These are phyloP conservation scores for Polytolypa hystricis DNA, from an alignment of 2,329 filamentous ascomycete genomes.

Conservation along the genomic window DNA sequence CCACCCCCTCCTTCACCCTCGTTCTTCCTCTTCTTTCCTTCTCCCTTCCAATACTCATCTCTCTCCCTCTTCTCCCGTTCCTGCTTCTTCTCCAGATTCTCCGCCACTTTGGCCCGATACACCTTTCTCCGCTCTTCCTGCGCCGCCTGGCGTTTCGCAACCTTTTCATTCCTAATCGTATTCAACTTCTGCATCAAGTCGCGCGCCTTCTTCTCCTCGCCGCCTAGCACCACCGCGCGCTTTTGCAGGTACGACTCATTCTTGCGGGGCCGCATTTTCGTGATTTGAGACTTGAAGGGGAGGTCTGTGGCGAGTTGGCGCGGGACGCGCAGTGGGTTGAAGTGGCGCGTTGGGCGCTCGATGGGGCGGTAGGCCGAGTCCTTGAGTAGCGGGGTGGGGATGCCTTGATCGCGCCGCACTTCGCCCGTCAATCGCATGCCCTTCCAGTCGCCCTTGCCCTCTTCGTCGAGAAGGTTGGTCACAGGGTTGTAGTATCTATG, in stretches of 20 bases:
- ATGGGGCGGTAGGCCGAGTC: constrained; percentile 73
- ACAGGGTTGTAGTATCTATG: constrained; percentile 96
- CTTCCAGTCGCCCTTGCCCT: constrained; percentile 51
- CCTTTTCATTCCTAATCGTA: constrained; percentile 81
- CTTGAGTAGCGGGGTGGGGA: constrained; percentile 67
- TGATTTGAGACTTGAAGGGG: constrained; percentile 87
- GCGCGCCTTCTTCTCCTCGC: constrained; percentile 80
- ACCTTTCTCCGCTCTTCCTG: constrained; percentile 77
- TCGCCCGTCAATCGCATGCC: constrained; percentile 91
- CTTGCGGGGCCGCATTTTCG: constrained; percentile 66
- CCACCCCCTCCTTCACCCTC: constrained; percentile 42
- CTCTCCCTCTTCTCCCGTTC: constrained; percentile 82
- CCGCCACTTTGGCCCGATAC: constrained; percentile 73
- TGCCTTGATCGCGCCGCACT: constrained; percentile 63
- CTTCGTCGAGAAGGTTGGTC: constrained; percentile 68
- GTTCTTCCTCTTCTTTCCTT: constrained; percentile 67
- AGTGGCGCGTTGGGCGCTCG: constrained; percentile 53
- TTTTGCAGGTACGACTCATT: constrained; percentile 87
- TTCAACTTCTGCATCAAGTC: constrained; percentile 88
- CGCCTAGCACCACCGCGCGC: constrained; percentile 73
- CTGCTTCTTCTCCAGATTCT: constrained; percentile 72
- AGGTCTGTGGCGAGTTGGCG: constrained; percentile 58
- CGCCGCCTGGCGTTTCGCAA: constrained; percentile 67
- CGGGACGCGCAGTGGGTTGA: constrained; percentile 52
- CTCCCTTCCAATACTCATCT: constrained; percentile 83